Evolutionary conservation across 2,329 filamentous ascomycete species (phyloP).

Genomic region (Cytospora chrysosperma): DNA sequence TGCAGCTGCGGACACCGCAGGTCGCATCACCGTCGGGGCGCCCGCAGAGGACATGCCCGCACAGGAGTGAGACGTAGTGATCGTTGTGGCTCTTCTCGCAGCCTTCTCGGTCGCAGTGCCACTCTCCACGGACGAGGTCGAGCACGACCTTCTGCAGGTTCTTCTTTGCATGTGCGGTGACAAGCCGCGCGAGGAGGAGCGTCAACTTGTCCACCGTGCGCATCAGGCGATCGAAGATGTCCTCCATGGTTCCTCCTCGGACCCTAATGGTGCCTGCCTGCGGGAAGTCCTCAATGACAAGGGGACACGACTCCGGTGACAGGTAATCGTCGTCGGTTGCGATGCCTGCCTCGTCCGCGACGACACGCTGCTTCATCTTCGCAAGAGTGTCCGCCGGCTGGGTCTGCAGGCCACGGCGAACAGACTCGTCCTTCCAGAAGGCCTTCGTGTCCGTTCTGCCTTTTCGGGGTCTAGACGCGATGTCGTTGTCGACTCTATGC

Average conservation of each 20-base stretch:
- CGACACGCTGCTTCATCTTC: conserved; percentile 5
- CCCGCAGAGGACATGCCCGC: conserved; percentile 19
- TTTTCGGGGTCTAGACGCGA: background rate
- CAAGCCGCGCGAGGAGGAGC: conserved; percentile 2
- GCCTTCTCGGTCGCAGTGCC: conserved; percentile 1
- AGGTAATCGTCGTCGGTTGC: conserved; percentile 20
- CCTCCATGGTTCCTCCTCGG: conserved; percentile 21
- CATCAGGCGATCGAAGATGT: conserved; percentile 22
- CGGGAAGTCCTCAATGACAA: background rate
- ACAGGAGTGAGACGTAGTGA: conserved; percentile 19
- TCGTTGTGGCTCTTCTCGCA: background rate
- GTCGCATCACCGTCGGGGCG: background rate
- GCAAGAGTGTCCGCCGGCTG: conserved; percentile 6
- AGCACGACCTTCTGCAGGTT: conserved; percentile 16
- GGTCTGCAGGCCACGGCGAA: conserved; percentile 11
- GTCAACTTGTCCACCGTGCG: conserved; percentile 10
- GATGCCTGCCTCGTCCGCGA: background rate
- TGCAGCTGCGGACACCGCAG: conserved; percentile 18
- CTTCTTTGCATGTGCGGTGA: conserved; percentile 9
- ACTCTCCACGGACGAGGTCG: background rate
- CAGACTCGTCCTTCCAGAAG: conserved; percentile 21
- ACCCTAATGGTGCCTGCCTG: conserved; percentile 14
- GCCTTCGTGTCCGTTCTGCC: conserved; percentile 8
- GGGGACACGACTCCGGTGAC: conserved; percentile 16
- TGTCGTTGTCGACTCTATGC: background rate